Evolutionary conservation across 495 filamentous ascomycete genomes (phyloP).

Genomic region (Talaromyces ruber): DNA sequence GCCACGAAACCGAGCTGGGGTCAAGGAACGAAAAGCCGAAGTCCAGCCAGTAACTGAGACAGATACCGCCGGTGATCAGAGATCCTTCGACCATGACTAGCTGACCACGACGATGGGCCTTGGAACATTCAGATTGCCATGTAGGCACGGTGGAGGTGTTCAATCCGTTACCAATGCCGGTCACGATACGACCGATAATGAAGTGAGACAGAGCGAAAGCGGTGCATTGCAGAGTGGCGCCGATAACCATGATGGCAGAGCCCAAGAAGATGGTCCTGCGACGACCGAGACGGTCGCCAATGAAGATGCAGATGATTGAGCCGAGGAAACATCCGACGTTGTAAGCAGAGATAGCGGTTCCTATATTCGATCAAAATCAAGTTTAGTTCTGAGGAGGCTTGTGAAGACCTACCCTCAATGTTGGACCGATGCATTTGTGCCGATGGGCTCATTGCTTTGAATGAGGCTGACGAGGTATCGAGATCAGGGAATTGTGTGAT

Average conservation of each 20-base stretch:
- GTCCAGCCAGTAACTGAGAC: constrained; percentile 68
- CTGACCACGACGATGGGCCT: constrained; percentile 63
- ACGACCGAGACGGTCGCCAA: constrained; percentile 64
- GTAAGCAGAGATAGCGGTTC: constrained; percentile 56
- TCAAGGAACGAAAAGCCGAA: constrained; percentile 61
- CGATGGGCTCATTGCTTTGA: constrained; percentile 11
- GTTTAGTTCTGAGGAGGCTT: background rate
- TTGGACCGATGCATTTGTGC: constrained; percentile 38
- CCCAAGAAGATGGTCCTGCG: constrained; percentile 63
- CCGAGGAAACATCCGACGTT: constrained; percentile 72
- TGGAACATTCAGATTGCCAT: constrained; percentile 74
- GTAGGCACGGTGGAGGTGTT: constrained; percentile 63
- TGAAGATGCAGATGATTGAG: constrained; percentile 58
- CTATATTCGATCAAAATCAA: constrained; percentile 11
- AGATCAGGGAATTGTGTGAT: constrained; percentile 48
- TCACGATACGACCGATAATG: constrained; percentile 57
- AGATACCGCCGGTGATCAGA: constrained; percentile 64
- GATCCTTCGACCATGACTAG: constrained; percentile 74
- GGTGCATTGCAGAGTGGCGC: constrained; percentile 55
- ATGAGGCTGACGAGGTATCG: constrained; percentile 30
- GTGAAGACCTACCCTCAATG: constrained; percentile 39
- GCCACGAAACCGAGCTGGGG: constrained; percentile 57
- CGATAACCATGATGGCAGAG: constrained; percentile 61
- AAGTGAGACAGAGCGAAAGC: constrained; percentile 53
- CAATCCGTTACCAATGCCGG: constrained; percentile 58